phyloP scores from a whole-genome alignment of 257 asterid species.

The Phtheirospermum japonicum region DNA sequence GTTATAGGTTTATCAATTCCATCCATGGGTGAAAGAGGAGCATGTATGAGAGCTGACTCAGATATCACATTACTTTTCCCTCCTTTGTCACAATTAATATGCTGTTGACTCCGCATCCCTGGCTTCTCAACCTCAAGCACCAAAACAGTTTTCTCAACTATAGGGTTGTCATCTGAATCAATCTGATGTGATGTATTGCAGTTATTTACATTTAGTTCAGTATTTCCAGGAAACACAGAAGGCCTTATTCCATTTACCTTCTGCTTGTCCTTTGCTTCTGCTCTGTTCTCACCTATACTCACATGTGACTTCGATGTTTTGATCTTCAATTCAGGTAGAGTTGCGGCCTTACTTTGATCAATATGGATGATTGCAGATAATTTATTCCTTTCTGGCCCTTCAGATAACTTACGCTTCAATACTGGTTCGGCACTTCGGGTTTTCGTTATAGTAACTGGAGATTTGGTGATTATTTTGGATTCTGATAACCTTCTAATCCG shows the following conservation, averaged over 20 bases:
- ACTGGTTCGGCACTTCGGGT: slow-evolving; percentile 21
- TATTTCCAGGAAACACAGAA: slow-evolving; percentile 24
- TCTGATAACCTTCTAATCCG: slow-evolving; percentile 81
- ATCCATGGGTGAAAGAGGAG: slow-evolving; percentile 42
- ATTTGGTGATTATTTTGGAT: slow-evolving; percentile 46
- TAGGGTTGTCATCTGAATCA: slow-evolving; percentile 63
- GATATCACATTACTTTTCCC: slow-evolving; percentile 34
- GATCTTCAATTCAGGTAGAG: slow-evolving; percentile 83
- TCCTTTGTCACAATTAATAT: slow-evolving; percentile 37
- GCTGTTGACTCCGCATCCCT: too few relatives aligned
- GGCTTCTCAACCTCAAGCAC: slow-evolving; percentile 76
- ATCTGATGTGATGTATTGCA: slow-evolving; percentile 31
- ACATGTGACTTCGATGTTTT: slow-evolving; percentile 47
- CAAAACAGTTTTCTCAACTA: slow-evolving; percentile 80
- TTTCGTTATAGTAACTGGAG: not conserved
- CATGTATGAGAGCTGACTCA: slow-evolving; percentile 39
- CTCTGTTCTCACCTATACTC: slow-evolving; percentile 31
- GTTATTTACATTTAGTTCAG: slow-evolving; percentile 36
- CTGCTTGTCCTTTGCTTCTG: slow-evolving; percentile 29
- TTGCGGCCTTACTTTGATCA: slow-evolving; percentile 73
- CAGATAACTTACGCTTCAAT: slow-evolving; percentile 51
- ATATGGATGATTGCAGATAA: slow-evolving; percentile 74
- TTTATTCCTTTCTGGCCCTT: slow-evolving; percentile 68
- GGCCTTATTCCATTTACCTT: slow-evolving; percentile 33
- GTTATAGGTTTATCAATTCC: slow-evolving; percentile 37